These are phyloP conservation scores for Cokeromyces recurvatus DNA, from an alignment of 371 early-diverging fungal species.

Conservation along the genomic window DNA sequence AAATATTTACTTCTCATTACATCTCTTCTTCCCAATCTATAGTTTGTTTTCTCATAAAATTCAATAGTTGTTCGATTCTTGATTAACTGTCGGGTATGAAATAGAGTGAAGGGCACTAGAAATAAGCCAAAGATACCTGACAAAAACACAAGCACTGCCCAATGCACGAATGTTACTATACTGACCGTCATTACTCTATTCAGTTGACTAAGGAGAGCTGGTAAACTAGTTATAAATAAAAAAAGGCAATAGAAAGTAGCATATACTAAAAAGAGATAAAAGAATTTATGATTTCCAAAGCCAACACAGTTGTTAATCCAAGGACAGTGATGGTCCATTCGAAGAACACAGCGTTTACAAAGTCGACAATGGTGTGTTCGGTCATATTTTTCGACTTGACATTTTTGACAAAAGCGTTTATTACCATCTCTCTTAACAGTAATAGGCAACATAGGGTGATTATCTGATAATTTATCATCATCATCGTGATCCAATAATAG, in stretches of 20 bases:
- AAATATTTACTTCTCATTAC: slow-evolving; percentile 42
- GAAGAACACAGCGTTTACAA: slow-evolving; percentile 35
- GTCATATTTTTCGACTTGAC: slow-evolving; percentile 59
- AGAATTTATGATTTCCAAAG: slow-evolving; percentile 62
- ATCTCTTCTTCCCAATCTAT: slow-evolving; percentile 32
- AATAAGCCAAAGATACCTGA: slow-evolving; percentile 59
- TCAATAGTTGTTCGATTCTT: slow-evolving; percentile 69
- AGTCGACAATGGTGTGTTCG: slow-evolving; percentile 64
- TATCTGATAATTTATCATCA: slow-evolving; percentile 4
- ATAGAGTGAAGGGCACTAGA: slow-evolving; percentile 48
- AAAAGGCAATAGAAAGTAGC: slow-evolving; percentile 47
- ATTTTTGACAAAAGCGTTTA: slow-evolving; percentile 58
- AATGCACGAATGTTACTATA: slow-evolving; percentile 32
- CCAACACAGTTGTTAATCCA: slow-evolving; percentile 75
- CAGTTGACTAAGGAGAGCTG: slow-evolving; percentile 24
- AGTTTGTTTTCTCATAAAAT: slow-evolving; percentile 52
- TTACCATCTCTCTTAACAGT: slow-evolving; percentile 56
- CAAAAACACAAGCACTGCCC: slow-evolving; percentile 45
- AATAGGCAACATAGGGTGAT: slow-evolving; percentile 9
- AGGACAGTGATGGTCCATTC: slow-evolving; percentile 56
- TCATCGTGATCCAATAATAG: slow-evolving; percentile 9
- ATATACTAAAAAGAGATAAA: slow-evolving; percentile 61
- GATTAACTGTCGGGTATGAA: slow-evolving; percentile 52
- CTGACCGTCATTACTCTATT: slow-evolving; percentile 32
- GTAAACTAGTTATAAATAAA: slow-evolving; percentile 39